These are phyloP conservation scores for Termitomyces sp. DNA, from an alignment of 768 basidiomycete species.

Conservation along the genomic window DNA sequence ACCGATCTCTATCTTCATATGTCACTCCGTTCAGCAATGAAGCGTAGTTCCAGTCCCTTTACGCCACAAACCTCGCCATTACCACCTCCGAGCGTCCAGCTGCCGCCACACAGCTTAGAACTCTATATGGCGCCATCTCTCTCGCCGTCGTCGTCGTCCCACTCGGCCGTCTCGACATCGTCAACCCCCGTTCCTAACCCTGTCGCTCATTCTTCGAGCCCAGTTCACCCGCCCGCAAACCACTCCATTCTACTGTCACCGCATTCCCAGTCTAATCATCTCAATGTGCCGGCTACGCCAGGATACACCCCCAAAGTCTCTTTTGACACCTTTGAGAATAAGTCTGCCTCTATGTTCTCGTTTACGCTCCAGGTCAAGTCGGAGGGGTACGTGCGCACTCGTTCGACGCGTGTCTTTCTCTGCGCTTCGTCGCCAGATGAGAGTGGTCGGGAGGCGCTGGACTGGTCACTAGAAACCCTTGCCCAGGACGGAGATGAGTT, in stretches of 20 bases:
- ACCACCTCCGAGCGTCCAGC: constrained; percentile 13
- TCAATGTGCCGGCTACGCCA: constrained; percentile 15
- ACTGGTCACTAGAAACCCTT: constrained; percentile 87
- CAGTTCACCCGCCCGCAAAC: neutral
- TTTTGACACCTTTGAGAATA: constrained; percentile 85
- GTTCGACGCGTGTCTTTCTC: constrained; percentile 82
- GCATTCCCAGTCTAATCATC: constrained; percentile 8
- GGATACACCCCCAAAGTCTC: constrained; percentile 69
- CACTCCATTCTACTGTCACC: constrained; percentile 12
- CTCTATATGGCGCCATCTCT: constrained; percentile 11
- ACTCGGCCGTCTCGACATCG: constrained; percentile 2
- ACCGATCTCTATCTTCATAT: constrained; percentile 11
- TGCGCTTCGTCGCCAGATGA: constrained; percentile 89
- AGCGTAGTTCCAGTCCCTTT: constrained; percentile 31
- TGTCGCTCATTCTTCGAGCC: neutral
- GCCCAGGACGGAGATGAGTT: constrained; percentile 90
- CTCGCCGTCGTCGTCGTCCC: constrained; percentile 11
- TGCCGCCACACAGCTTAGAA: constrained; percentile 18
- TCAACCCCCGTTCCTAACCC: neutral
- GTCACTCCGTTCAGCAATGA: constrained; percentile 51
- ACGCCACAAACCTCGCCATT: constrained; percentile 20
- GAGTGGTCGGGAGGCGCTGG: constrained; percentile 81
- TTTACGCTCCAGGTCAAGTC: constrained; percentile 83
- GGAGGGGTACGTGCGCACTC: constrained; percentile 69
- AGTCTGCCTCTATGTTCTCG: constrained; percentile 79